phyloP scores from a whole-genome alignment of 441 rosid genomes.

The Erysimum cheiri region DNA sequence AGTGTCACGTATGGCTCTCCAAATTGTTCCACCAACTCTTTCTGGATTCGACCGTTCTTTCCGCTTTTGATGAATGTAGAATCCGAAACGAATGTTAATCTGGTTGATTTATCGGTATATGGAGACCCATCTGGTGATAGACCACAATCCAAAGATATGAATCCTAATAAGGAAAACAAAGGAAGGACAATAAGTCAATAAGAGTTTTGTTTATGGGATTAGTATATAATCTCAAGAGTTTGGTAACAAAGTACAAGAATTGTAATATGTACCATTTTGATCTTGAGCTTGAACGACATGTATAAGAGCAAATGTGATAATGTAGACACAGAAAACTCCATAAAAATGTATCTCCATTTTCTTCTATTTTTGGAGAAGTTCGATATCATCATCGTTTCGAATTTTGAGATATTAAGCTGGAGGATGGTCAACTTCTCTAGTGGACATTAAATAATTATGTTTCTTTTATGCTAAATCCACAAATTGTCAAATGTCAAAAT shows the following conservation, averaged over 20 bases:
- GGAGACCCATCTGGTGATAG: slow-evolving; percentile 28
- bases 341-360: slow-evolving; percentile 29
- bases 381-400: slow-evolving; percentile 6
- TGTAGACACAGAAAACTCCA: slow-evolving; percentile 24
- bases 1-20: slow-evolving; percentile 30
- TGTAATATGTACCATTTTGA: slow-evolving; percentile 20
- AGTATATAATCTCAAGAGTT: background rate
- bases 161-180: slow-evolving; percentile 47
- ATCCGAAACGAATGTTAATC: slow-evolving; percentile 47
- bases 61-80: slow-evolving; percentile 45
- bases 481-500: slow-evolving; percentile 18
- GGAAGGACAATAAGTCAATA: no score
- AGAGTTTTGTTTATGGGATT: background rate
- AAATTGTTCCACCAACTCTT: slow-evolving; percentile 23
- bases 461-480: slow-evolving; percentile 1
- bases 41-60: slow-evolving; percentile 22
- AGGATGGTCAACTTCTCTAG: slow-evolving; percentile 17
- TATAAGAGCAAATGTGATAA: slow-evolving; percentile 25
- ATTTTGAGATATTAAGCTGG: slow-evolving; percentile 16
- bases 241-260: no score
- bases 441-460: slow-evolving; percentile 2
- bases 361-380: background rate
- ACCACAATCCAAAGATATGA: slow-evolving; percentile 65
- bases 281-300: slow-evolving; percentile 37
- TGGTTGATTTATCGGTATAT: slow-evolving; percentile 35